Evolutionary conservation across 345 rosid genomes (phyloP).

Genomic region (Moringa oleifera): DNA sequence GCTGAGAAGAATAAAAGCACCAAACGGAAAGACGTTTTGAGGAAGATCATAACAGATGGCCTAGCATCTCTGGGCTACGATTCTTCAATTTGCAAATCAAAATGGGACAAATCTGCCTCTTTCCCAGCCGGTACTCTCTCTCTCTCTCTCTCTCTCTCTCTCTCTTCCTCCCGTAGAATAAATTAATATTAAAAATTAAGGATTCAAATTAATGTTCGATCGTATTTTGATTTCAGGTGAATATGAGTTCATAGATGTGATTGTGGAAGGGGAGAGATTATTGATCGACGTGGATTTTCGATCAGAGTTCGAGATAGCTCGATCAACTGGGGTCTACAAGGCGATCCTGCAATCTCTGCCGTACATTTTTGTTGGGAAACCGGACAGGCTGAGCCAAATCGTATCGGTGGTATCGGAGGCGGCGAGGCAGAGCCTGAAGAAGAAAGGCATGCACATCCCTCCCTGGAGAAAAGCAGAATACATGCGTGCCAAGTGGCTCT

Average conservation of each 20-base stretch:
- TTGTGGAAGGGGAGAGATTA: constrained; percentile 54
- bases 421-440: constrained; percentile 80
- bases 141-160: neutral
- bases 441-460: constrained; percentile 88
- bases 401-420: constrained; percentile 78
- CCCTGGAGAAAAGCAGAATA: constrained; percentile 96
- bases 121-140: constrained; percentile 63
- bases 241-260: constrained; percentile 86
- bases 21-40: constrained; percentile 69
- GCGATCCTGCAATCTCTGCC: constrained; percentile 74
- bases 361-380: constrained; percentile 75
- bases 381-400: constrained; percentile 77
- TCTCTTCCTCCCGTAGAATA: neutral
- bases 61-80: constrained; percentile 57
- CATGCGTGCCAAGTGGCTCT: constrained; percentile 84
- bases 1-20: constrained; percentile 68
- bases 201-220: neutral
- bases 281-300: constrained; percentile 81
- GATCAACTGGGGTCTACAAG: constrained; percentile 71
- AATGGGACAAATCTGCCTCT: constrained; percentile 76
- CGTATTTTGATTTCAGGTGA: constrained; percentile 47
- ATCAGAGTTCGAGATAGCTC: constrained; percentile 92
- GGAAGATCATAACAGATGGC: constrained; percentile 55
- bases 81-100: constrained; percentile 83
- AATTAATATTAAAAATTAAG: too few relatives aligned